Base-by-base conservation (phyloP, 352 stramenopile genomes). In the Aphanomyces invadans region DNA sequence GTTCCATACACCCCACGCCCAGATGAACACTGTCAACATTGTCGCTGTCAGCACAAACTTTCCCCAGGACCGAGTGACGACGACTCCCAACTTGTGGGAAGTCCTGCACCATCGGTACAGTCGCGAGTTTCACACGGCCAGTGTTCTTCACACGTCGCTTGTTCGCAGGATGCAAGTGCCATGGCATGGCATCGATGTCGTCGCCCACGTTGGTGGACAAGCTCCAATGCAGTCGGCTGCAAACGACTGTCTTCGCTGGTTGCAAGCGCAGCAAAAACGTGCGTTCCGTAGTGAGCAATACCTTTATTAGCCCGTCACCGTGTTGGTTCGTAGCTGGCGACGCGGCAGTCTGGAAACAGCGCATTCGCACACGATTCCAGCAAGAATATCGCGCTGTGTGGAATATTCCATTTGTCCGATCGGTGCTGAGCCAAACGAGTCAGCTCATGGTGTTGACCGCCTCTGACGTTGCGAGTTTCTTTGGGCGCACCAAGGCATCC, bases 131-230 rank as follows among this genome's bases (percentile, higher is more conserved):
- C 1, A 1, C 9, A 54, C 10, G n/a, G n/a, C n/a, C n/a, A n/a
- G n/a, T n/a, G n/a, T n/a, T n/a, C n/a, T n/a, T n/a, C n/a, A n/a
- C n/a, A n/a, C n/a, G n/a, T n/a, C n/a, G n/a, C n/a, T n/a, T 65
- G 4, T 31, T 2, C 19, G n/a, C 33, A 67, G 60, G 2, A 70
- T 82, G 11, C 71, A 76, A 55, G 57, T 80, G 0, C 79, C 81
- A 3, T 92, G 81, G 81, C 84, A 79, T 45, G 79, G 81, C 9
- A 72, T 92, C 15, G 81, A 92, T 51, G 75, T 79, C n/a, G 70
- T 90, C 17, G 54, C 90, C 2, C 81, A 92, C 55, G 52, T 90
- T 42, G 81, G 83, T 17, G 83, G 83, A 2, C 83, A 92, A 73
- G 81, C 89, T 0, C 79, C 80, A 2, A 76, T 92, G 38, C 83